A percentile compares a stretch with the other conserved stretches of the same genome.
These are phyloP conservation scores for Talaromyces proteolyticus DNA, from an alignment of 495 filamentous ascomycete genomes.

Conservation along the genomic window DNA sequence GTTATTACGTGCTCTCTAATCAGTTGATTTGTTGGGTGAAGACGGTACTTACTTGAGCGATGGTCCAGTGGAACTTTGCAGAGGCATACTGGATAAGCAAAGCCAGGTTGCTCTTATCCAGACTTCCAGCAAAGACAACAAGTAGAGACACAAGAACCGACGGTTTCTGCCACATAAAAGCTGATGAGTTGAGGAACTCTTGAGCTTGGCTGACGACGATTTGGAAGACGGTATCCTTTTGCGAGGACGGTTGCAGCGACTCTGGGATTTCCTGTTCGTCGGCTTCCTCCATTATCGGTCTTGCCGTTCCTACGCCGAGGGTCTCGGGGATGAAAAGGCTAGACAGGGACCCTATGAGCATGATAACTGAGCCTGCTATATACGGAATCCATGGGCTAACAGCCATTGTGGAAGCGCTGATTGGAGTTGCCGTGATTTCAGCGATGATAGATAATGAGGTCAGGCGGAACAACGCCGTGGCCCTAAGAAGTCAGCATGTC, in stretches of 20 bases:
- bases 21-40: background rate
- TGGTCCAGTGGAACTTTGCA: constrained; percentile 35
- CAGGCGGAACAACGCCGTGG: constrained; percentile 21
- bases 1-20: background rate
- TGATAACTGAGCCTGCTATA: constrained; percentile 16
- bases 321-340: constrained; percentile 42
- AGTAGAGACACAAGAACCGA: constrained; percentile 24
- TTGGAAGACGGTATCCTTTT: background rate
- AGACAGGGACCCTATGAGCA: constrained; percentile 19
- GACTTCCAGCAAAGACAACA: constrained; percentile 20
- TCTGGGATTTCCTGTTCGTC: background rate
- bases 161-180: constrained; percentile 24
- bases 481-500: constrained; percentile 9
- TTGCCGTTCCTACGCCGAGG: constrained; percentile 11
- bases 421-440: constrained; percentile 24
- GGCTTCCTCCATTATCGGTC: constrained; percentile 8
- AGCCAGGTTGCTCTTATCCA: constrained; percentile 21
- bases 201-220: constrained; percentile 18
- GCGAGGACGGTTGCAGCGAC: background rate
- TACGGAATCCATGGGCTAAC: constrained; percentile 20
- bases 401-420: constrained; percentile 27
- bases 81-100: constrained; percentile 34
- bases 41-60: constrained; percentile 20
- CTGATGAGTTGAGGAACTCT: background rate
- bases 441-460: constrained; percentile 13